A percentile compares a stretch with the other conserved stretches of the same genome.
Evolutionary conservation across 1,284 basidiomycete genomes (phyloP).

Genomic region (Jaminaea rosea): DNA sequence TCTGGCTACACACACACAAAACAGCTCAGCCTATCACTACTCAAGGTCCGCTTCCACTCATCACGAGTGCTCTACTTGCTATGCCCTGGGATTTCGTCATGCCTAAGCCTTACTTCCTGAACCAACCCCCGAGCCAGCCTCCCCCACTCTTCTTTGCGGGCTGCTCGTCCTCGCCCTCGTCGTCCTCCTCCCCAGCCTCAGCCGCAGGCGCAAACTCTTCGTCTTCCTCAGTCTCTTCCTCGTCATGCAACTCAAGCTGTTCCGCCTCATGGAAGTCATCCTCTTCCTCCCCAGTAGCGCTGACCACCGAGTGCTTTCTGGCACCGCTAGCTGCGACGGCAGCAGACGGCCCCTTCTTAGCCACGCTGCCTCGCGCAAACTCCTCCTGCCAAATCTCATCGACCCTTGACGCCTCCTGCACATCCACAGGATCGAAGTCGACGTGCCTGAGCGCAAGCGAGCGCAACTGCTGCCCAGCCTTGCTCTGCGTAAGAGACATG

Average conservation of each 20-base stretch:
- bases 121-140: slow-evolving; percentile 44
- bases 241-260: background rate
- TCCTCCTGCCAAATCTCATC: slow-evolving; percentile 11
- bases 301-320: too few relatives aligned
- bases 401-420: slow-evolving; percentile 17
- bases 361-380: slow-evolving; percentile 1
- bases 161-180: slow-evolving; percentile 11
- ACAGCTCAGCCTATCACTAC: too few relatives aligned
- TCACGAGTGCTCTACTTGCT: too few relatives aligned
- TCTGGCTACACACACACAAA: too few relatives aligned
- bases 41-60: too few relatives aligned
- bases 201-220: slow-evolving; percentile 4
- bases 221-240: slow-evolving; percentile 5
- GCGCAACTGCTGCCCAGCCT: slow-evolving; percentile 32
- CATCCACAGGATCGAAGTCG: slow-evolving; percentile 32
- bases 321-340: slow-evolving; percentile 3
- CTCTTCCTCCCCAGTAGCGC: slow-evolving; percentile 3
- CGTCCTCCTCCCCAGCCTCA: slow-evolving; percentile 10
- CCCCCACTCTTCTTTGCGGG: slow-evolving; percentile 21
- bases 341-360: background rate
- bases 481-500: slow-evolving; percentile 9
- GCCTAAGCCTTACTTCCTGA: slow-evolving; percentile 9
- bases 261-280: slow-evolving; percentile 4
- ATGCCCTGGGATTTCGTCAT: too few relatives aligned
- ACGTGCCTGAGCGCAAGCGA: slow-evolving; percentile 38